Base-by-base conservation (phyloP, 2,329 filamentous ascomycete species). In the Beauveria varroae region DNA sequence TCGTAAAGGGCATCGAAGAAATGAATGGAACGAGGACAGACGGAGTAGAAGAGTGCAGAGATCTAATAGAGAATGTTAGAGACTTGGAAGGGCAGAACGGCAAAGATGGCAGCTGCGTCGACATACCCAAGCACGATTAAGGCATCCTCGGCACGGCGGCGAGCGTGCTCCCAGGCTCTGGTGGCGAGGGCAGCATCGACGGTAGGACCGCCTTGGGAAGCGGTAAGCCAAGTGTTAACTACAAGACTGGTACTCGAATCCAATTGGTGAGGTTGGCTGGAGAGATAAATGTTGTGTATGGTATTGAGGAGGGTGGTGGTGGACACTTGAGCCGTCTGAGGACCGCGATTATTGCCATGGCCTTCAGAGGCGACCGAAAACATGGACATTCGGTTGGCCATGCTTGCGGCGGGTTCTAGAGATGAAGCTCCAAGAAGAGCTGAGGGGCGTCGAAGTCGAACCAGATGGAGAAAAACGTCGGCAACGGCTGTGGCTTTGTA, bases 81-180 rank as follows among this genome's bases (percentile, higher is more conserved):
- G 7, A 37, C 8, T 5, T 7, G n/a, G 10, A 8, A 22, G 34
- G 34, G 14, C 34, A 37, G 46, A 52, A 70, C 65, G 67, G 66
- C 53, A 56, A 30, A 16, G 16, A 46, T 20, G 30, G 26, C 26
- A n/a, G 9, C 18, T 22, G 43, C 30, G 24, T 37, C 3, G 37
- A 75, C 86, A 67, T 81, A 96, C 91, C 90, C 89, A 67, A 99
- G 76, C 59, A 98, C 81, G 65, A 99, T 89, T 71, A 93, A 97
- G 18, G 91, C 93, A 77, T 99, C 95, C 74, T 99, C 95, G 47
- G 95, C 95, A 77, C 95, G 86, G 64, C 95, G 86, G 67, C 93
- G 85, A 61, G 95, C 93, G 79, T 99, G 95, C 76, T 99, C 95
- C 93, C 95, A 99, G 3, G 93, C 92, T 72, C 91, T 86, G 57